Conservation (phyloP, 305 asterid species). For the Rubia peregrina region DNA sequence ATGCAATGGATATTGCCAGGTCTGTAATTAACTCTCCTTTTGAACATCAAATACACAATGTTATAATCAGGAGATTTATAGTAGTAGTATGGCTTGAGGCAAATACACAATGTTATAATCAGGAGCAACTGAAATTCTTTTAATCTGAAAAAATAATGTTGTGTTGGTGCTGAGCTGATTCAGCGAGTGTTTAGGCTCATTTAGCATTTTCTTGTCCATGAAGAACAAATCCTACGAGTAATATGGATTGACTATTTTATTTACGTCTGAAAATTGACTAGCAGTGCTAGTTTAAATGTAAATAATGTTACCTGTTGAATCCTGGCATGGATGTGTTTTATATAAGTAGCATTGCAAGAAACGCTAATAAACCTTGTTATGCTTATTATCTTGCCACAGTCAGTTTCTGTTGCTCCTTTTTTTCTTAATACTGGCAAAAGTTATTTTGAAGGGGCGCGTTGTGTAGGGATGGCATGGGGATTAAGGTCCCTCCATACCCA, state of each 20-base stretch:
- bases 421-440: not conserved
- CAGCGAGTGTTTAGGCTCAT: not conserved
- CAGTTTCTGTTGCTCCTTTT: not conserved
- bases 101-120: too few relatives aligned
- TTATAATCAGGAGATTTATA: not conserved
- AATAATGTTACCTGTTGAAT: not conserved
- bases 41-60: not conserved
- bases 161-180: not conserved
- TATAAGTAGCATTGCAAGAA: not conserved
- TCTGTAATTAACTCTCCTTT: conserved; percentile 18
- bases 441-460: not conserved
- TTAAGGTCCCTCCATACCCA: too few relatives aligned
- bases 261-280: not conserved
- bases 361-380: not conserved
- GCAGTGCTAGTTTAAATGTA: not conserved
- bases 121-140: too few relatives aligned
- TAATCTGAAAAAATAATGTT: not conserved
- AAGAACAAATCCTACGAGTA: not conserved
- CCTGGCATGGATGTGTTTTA: not conserved
- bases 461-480: not conserved
- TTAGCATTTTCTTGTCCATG: not conserved
- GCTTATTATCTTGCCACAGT: not conserved
- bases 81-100: not conserved
- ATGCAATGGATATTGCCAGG: conserved; percentile 98
- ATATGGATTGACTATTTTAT: not conserved